Evolutionary conservation across 2,329 filamentous ascomycete genomes (phyloP), one percentile per base, ranked within the genome.

Genomic region (Septoria petroselini): DNA sequence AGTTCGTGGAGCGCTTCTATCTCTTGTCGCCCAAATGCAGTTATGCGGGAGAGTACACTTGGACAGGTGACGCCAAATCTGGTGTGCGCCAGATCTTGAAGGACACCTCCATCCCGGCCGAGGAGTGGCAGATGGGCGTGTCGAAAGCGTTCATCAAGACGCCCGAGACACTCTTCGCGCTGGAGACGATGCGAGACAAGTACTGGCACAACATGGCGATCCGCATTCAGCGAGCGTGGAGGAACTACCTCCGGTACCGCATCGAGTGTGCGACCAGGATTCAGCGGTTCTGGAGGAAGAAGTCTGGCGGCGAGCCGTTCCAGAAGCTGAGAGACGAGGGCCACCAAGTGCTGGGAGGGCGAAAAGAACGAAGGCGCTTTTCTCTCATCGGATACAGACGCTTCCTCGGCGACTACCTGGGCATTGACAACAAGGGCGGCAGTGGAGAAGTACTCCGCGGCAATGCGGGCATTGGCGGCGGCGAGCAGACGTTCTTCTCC

Each of bases 171-270:
- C 75, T 98, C 1, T 98, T 98, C 65, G 93, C 93, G 2, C 76
- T 98, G 8, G 93, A 98, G 70, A 91, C 94, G 50, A 97, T 98
- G 91, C 83, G 93, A 66, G 93, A 98, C 68, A 80, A 88, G 49
- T 98, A 97, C 71, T 97, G 91, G 91, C 91, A 97, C 71, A 98
- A 97, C 72, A 97, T 98, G 93, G 93, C 93, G 3, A 95, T 91
- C 53, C 83, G 93, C 52, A 97, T 98, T 52, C 93, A 98, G 73
- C 82, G 93, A 60, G 93, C 95, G 65, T 98, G 93, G 93, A 82
- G 93, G 62, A 95, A 94, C 44, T 97, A 96, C 65, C 79, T 97
- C 33, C 84, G 91, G 4, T 97, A 97, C 70, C 83, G 93, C 37
- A 86, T 83, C 19, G 93, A 98, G 71, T 93, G 88, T 52, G 93